Percentiles rank a stretch among this genome's conserved stretches.
Evolutionary conservation across 257 asterid genomes (phyloP).

Genomic region (Orobanche coerulescens): DNA sequence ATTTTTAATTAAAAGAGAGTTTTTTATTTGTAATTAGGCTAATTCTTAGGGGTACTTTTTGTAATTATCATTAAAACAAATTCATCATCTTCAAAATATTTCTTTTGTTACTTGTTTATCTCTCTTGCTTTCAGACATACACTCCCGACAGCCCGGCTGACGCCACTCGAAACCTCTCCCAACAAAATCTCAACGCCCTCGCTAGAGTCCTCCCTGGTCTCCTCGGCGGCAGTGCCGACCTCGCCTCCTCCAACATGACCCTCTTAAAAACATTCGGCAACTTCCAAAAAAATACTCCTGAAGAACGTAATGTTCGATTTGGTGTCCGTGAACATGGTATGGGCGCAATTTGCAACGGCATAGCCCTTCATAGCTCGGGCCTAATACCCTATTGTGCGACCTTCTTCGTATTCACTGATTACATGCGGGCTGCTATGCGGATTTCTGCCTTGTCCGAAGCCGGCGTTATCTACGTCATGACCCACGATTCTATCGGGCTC

Average conservation of each 20-base stretch:
- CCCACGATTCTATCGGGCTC: constrained; percentile 80
- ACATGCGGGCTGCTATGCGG: constrained; percentile 73
- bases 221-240: constrained; percentile 83
- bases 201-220: constrained; percentile 81
- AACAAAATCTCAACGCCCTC: constrained; percentile 59
- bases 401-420: constrained; percentile 75
- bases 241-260: constrained; percentile 89
- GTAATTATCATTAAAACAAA: too few relatives aligned
- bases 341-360: constrained; percentile 76
- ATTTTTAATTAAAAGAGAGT: too few relatives aligned
- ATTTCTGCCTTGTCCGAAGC: constrained; percentile 62
- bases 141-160: constrained; percentile 69
- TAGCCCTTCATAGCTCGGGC: constrained; percentile 71
- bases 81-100: neutral
- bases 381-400: constrained; percentile 76
- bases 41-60: too few relatives aligned
- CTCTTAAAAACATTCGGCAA: constrained; percentile 65
- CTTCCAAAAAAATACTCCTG: constrained; percentile 74
- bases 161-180: constrained; percentile 72
- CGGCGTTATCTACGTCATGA: constrained; percentile 76
- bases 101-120: constrained; percentile 11
- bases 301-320: constrained; percentile 64
- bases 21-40: too few relatives aligned
- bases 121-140: constrained; percentile 43
- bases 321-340: constrained; percentile 75